Evolutionary conservation across 257 asterid genomes (phyloP).

Genomic region (Solanum ossicruentum): DNA sequence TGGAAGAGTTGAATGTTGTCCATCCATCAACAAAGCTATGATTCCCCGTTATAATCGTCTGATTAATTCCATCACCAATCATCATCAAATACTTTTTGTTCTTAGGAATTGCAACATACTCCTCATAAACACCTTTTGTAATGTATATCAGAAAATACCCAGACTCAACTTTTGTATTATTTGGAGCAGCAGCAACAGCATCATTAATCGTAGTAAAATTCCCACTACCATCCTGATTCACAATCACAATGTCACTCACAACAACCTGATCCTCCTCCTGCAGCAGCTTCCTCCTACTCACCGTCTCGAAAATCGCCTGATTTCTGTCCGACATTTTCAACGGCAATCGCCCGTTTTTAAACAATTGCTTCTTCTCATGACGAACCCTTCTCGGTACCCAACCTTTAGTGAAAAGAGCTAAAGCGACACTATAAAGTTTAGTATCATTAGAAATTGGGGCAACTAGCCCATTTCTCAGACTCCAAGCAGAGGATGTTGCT

Average conservation of each 20-base stretch:
- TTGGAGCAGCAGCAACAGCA: conserved; percentile 56
- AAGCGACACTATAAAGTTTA: conserved; percentile 46
- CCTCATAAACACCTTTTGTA: conserved; percentile 56
- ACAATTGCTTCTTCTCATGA: not conserved
- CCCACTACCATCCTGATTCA: conserved; percentile 42
- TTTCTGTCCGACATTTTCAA: conserved; percentile 26
- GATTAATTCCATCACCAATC: conserved; percentile 70
- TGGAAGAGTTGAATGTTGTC: conserved; percentile 65
- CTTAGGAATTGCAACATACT: conserved; percentile 43
- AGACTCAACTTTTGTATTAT: conserved; percentile 15
- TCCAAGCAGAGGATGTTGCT: conserved; percentile 48
- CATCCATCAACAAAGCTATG: conserved; percentile 63
- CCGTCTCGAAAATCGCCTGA: conserved; percentile 12
- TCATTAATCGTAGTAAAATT: conserved; percentile 47
- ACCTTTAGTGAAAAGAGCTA: conserved; percentile 47
- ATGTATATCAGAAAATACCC: conserved; percentile 56
- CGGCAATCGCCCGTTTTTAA: conserved; percentile 23
- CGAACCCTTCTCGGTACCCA: conserved; percentile 36
- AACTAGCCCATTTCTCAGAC: conserved; percentile 26
- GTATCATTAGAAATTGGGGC: conserved; percentile 49
- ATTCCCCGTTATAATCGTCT: conserved; percentile 57
- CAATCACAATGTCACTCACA: conserved; percentile 44
- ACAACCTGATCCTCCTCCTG: conserved; percentile 27
- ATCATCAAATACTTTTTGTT: conserved; percentile 54
- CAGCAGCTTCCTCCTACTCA: conserved; percentile 33